Evolutionary conservation across 163 green algal species (phyloP).

Genomic region (Chlorella variabilis): DNA sequence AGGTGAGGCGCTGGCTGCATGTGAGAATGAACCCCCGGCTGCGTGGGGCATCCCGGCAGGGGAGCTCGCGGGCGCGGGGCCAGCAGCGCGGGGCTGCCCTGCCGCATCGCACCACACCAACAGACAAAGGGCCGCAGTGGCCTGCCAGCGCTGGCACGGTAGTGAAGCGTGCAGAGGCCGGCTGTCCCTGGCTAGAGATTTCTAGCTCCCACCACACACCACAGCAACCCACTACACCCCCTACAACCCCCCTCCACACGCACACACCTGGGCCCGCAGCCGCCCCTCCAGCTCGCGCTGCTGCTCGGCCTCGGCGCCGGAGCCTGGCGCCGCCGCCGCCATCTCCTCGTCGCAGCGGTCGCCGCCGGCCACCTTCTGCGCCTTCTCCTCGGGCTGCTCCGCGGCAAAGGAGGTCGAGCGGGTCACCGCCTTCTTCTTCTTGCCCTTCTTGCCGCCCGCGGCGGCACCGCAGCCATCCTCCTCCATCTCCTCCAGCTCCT

Average conservation of each 20-base stretch:
- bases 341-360: slow-evolving; percentile 5
- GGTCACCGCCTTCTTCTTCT: slow-evolving; percentile 49
- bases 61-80: not conserved
- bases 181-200: too few species aligned
- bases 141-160: too few species aligned
- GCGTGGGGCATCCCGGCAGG: not conserved
- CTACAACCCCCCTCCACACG: too few species aligned
- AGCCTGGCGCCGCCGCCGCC: too few species aligned
- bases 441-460: slow-evolving; percentile 39
- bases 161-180: too few species aligned
- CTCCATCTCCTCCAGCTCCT: slow-evolving; percentile 34
- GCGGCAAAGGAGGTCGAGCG: slow-evolving; percentile 30
- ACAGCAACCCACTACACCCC: too few species aligned
- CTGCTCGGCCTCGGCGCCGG: not conserved
- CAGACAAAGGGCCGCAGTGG: too few species aligned
- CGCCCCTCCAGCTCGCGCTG: slow-evolving; percentile 11
- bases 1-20: not conserved
- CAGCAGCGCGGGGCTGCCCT: too few species aligned
- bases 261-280: not conserved
- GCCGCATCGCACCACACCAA: too few species aligned
- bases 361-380: not conserved
- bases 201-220: too few species aligned
- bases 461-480: slow-evolving; percentile 1
- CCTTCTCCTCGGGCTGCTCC: slow-evolving; percentile 37
- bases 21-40: not conserved